Conservation (phyloP, 2,329 filamentous ascomycete species). For the Penicillium janthinellum region DNA sequence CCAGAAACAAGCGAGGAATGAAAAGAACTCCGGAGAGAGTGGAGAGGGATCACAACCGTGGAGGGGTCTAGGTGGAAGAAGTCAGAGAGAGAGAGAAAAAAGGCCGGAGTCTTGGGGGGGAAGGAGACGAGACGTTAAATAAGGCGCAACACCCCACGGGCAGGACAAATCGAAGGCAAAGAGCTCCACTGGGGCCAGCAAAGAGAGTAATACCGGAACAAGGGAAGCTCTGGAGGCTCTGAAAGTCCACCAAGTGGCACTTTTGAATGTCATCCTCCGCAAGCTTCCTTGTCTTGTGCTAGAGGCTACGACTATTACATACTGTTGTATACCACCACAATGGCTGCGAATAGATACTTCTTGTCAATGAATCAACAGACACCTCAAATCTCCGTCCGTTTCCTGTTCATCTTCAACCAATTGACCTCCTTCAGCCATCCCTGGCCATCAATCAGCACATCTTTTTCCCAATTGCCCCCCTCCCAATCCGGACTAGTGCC, state of each 20-base stretch:
- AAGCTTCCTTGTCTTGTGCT: neutral
- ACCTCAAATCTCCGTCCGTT: too few species aligned
- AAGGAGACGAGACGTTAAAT: slow-evolving; percentile 12
- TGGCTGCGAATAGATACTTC: neutral
- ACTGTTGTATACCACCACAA: neutral
- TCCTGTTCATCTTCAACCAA: neutral
- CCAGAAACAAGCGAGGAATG: neutral
- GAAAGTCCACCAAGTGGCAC: neutral
- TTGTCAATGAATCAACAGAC: neutral
- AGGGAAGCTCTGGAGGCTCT: slow-evolving; percentile 7
- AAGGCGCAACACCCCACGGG: slow-evolving; percentile 18
- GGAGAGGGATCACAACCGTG: slow-evolving; percentile 12
- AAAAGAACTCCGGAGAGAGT: neutral
- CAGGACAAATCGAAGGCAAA: neutral
- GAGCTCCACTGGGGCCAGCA: neutral
- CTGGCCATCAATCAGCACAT: neutral
- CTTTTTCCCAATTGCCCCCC: neutral
- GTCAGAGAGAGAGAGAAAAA: slow-evolving; percentile 9
- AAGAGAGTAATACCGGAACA: slow-evolving; percentile 12
- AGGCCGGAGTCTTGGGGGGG: neutral
- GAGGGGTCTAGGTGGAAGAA: slow-evolving; percentile 9
- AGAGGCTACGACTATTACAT: neutral
- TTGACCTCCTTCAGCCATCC: neutral
- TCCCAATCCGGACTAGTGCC: neutral
- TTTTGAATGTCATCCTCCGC: slow-evolving; percentile 7